These are phyloP conservation scores for Volvox reticuliferus DNA, from an alignment of 139 green algal genomes.

Conservation along the genomic window DNA sequence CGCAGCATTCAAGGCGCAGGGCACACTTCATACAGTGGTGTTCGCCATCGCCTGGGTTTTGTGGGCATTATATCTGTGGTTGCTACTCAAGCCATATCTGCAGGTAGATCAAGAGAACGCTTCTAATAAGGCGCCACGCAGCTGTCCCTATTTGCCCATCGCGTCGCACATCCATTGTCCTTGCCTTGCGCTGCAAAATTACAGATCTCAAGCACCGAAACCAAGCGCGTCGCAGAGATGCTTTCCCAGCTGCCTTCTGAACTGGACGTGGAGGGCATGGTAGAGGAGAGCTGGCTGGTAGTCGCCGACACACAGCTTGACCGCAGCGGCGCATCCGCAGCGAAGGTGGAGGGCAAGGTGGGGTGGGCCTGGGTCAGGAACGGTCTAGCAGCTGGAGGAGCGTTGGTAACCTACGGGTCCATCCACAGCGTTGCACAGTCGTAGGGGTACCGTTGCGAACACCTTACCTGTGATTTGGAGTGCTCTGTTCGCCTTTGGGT, in stretches of 20 bases:
- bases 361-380: too few relatives aligned
- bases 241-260: conserved; percentile 49
- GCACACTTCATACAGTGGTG: conserved; percentile 47
- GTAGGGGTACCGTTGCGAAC: too few relatives aligned
- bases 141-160: too few relatives aligned
- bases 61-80: conserved; percentile 13
- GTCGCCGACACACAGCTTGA: conserved; percentile 44
- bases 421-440: too few relatives aligned
- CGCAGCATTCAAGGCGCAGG: conserved; percentile 30
- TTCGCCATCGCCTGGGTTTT: conserved; percentile 31
- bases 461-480: too few relatives aligned
- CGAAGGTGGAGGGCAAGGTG: not conserved
- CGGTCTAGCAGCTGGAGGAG: too few relatives aligned
- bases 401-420: too few relatives aligned
- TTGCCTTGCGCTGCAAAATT: not conserved
- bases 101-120: not conserved
- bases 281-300: conserved; percentile 49
- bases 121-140: too few relatives aligned
- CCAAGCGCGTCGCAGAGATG: conserved; percentile 54
- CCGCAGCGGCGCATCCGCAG: not conserved
- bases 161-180: too few relatives aligned
- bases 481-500: too few relatives aligned
- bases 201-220: conserved; percentile 33
- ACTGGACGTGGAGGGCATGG: conserved; percentile 54
- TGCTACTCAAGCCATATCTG: conserved; percentile 49